These are phyloP conservation scores for Rhynchosporium agropyri DNA, from an alignment of 2,329 filamentous ascomycete species.

Conservation along the genomic window DNA sequence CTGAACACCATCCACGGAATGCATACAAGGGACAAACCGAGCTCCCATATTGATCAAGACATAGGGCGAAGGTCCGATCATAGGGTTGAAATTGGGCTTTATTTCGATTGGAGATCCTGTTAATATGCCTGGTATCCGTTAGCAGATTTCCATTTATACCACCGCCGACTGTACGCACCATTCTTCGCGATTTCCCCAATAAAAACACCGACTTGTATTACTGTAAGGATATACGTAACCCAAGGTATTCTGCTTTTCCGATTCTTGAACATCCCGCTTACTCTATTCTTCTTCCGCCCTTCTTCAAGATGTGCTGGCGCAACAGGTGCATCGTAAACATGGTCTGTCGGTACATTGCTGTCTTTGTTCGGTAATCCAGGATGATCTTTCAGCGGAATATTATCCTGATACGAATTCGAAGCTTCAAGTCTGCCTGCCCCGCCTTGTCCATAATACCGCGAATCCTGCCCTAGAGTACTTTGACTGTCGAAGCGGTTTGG, in stretches of 20 bases:
- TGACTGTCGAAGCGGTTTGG: slow-evolving; percentile 41
- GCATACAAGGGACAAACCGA: slow-evolving; percentile 93
- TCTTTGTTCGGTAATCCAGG: slow-evolving; percentile 41
- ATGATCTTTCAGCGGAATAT: slow-evolving; percentile 61
- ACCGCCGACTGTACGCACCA: slow-evolving; percentile 55
- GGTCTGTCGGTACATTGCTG: slow-evolving; percentile 50
- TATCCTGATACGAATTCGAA: slow-evolving; percentile 48
- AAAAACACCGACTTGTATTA: slow-evolving; percentile 81
- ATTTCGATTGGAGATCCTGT: slow-evolving; percentile 63
- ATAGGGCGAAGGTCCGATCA: slow-evolving; percentile 92
- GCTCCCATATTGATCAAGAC: slow-evolving; percentile 97
- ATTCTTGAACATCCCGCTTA: slow-evolving; percentile 56
- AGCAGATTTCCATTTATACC: slow-evolving; percentile 20
- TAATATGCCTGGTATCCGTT: slow-evolving; percentile 58
- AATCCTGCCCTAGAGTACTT: slow-evolving; percentile 53
- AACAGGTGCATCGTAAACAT: slow-evolving; percentile 61
- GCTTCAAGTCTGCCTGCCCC: slow-evolving; percentile 45
- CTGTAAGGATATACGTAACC: slow-evolving; percentile 79
- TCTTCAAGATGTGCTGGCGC: slow-evolving; percentile 38
- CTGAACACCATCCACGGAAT: slow-evolving; percentile 70
- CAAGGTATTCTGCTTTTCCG: slow-evolving; percentile 59
- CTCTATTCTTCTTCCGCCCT: slow-evolving; percentile 51
- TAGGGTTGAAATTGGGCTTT: slow-evolving; percentile 87
- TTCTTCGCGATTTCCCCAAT: slow-evolving; percentile 86
- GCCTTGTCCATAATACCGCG: slow-evolving; percentile 56